Evolutionary conservation across 139 green algal species (phyloP).

Genomic region (Coelastrella sp.): DNA sequence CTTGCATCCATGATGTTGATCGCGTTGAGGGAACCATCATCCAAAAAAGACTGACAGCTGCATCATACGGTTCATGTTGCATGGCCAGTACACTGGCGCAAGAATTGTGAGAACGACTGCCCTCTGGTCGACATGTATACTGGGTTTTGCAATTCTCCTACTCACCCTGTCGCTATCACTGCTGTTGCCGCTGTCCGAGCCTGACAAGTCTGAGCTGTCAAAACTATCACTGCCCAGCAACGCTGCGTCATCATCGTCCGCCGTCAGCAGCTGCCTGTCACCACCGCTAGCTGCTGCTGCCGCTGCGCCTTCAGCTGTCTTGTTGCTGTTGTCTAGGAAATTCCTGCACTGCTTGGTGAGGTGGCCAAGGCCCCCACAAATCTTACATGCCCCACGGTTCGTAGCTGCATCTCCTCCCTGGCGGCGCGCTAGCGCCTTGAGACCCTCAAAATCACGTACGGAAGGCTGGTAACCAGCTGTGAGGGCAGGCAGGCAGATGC

Average conservation of each 20-base stretch:
- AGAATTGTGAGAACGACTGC: too few species aligned
- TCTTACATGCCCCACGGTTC: conserved; percentile 82
- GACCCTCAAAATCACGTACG: conserved; percentile 73
- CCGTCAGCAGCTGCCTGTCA: conserved; percentile 18
- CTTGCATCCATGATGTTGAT: too few species aligned
- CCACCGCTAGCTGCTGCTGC: conserved; percentile 14
- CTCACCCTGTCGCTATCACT: not conserved
- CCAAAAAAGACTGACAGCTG: not conserved
- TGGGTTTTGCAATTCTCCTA: not conserved
- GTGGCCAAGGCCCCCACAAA: conserved; percentile 88
- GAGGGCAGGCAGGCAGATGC: not conserved
- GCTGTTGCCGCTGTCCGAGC: conserved; percentile 43
- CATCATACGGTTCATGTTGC: not conserved
- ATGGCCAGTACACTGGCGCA: too few species aligned
- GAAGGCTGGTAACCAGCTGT: conserved; percentile 77
- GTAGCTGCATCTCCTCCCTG: conserved; percentile 69
- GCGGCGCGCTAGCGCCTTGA: conserved; percentile 78
- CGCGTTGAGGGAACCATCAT: not conserved
- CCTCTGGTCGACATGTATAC: too few species aligned
- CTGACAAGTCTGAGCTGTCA: conserved; percentile 35
- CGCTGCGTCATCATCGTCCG: conserved; percentile 41
- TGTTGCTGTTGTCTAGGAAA: conserved; percentile 47
- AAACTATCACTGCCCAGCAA: conserved; percentile 40
- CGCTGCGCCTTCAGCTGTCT: conserved; percentile 16
- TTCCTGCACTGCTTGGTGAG: conserved; percentile 88